Percentiles rank a stretch among this genome's conserved stretches.
phyloP scores from a whole-genome alignment of 1,284 basidiomycete species.

The Sporisorium graminicola region DNA sequence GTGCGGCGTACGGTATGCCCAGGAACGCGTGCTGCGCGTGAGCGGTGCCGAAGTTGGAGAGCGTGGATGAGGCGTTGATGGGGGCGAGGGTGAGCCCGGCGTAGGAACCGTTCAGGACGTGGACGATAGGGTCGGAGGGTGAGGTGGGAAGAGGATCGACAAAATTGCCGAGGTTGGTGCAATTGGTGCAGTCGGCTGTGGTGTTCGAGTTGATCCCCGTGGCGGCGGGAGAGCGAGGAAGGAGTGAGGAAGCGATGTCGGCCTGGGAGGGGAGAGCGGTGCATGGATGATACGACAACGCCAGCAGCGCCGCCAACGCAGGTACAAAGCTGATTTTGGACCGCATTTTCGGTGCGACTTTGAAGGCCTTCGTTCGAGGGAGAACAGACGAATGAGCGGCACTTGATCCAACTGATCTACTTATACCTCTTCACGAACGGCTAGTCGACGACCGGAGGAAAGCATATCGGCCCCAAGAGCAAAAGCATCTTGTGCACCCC shows the following conservation, averaged over 20 bases:
- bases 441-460: too few relatives aligned
- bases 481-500: too few relatives aligned
- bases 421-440: not conserved
- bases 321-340: not conserved
- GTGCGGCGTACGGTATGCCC: slow-evolving; percentile 45
- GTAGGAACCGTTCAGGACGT: slow-evolving; percentile 32
- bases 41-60: slow-evolving; percentile 33
- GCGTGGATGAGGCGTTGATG: slow-evolving; percentile 20
- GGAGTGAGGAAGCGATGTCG: not conserved
- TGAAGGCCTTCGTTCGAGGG: too few relatives aligned
- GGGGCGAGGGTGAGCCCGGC: slow-evolving; percentile 29
- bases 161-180: slow-evolving; percentile 47
- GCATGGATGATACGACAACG: not conserved
- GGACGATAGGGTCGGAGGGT: slow-evolving; percentile 26
- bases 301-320: not conserved
- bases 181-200: slow-evolving; percentile 35
- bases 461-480: too few relatives aligned
- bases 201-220: slow-evolving; percentile 40
- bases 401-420: too few relatives aligned
- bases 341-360: too few relatives aligned
- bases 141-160: slow-evolving; percentile 27
- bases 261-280: not conserved
- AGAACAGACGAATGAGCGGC: too few relatives aligned
- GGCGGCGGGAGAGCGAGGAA: not conserved
- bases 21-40: slow-evolving; percentile 32